Conservation (phyloP, 2,329 filamentous ascomycete genomes). For the Paecilomyces niveus region DNA sequence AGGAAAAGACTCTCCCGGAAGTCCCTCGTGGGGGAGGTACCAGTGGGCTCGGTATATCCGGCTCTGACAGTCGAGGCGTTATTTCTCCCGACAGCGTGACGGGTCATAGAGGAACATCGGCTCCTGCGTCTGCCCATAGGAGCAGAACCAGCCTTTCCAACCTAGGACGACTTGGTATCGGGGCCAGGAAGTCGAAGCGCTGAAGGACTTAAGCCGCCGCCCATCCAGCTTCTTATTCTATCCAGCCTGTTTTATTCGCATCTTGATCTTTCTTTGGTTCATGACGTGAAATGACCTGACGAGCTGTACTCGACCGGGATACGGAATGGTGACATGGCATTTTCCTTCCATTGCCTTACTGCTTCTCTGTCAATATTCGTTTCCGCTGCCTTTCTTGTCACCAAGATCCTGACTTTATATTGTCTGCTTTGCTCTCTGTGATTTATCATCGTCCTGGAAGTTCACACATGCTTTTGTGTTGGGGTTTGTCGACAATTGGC, state of each 20-base stretch:
- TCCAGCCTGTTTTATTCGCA: conserved; percentile 14
- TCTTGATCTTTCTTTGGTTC: neutral
- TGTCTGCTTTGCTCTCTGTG: neutral
- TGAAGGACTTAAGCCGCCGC: conserved; percentile 22
- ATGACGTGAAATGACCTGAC: neutral
- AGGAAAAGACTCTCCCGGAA: conserved; percentile 28
- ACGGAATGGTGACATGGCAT: neutral
- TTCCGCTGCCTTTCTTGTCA: neutral
- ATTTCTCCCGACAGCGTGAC: conserved; percentile 20
- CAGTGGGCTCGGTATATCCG: conserved; percentile 28
- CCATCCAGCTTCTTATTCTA: conserved; percentile 21
- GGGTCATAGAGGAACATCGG: conserved; percentile 15
- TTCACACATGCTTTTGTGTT: neutral
- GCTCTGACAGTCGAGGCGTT: conserved; percentile 45
- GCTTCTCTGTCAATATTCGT: neutral
- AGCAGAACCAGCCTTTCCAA: conserved; percentile 59
- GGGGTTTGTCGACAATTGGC: neutral
- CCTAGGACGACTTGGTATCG: conserved; percentile 65
- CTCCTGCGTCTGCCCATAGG: conserved; percentile 44
- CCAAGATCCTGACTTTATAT: neutral
- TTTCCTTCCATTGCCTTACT: neutral
- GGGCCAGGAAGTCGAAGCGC: conserved; percentile 49
- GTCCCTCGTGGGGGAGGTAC: conserved; percentile 17
- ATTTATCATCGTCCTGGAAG: too few relatives aligned
- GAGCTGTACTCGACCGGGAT: neutral